Evolutionary conservation across 1,284 basidiomycete genomes (phyloP).

Genomic region (Cryptococcus sp.): DNA sequence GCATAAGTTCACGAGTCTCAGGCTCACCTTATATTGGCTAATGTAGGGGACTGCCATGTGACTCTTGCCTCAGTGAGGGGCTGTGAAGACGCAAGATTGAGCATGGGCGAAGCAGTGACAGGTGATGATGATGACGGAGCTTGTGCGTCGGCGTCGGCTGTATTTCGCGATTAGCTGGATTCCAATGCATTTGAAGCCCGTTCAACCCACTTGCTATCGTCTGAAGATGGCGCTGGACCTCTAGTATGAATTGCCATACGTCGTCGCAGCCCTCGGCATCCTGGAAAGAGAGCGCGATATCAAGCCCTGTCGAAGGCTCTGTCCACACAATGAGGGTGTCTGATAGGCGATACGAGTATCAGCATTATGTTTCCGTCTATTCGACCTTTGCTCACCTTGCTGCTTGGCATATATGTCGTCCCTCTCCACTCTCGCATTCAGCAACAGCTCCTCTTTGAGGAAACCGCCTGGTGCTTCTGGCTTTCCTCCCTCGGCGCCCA

Average conservation of each 20-base stretch:
- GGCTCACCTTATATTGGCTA: constrained; percentile 47
- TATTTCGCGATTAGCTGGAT: background rate
- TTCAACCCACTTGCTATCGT: constrained; percentile 35
- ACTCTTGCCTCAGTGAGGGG: constrained; percentile 11
- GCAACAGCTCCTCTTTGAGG: constrained; percentile 44
- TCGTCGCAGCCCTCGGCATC: constrained; percentile 94
- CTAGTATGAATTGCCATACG: constrained; percentile 95
- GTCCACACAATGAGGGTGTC: constrained; percentile 99
- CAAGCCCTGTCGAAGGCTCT: constrained; percentile 80
- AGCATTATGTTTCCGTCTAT: constrained; percentile 1
- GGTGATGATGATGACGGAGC: constrained; percentile 48
- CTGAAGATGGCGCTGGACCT: constrained; percentile 70
- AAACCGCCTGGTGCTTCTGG: constrained; percentile 47
- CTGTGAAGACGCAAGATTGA: constrained; percentile 20
- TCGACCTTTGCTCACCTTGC: constrained; percentile 65
- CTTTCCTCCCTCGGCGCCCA: constrained; percentile 56
- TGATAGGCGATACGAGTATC: constrained; percentile 40
- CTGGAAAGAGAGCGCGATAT: constrained; percentile 96
- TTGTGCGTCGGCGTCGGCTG: constrained; percentile 33
- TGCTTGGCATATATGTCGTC: constrained; percentile 89
- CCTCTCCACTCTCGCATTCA: constrained; percentile 49
- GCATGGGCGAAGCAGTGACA: constrained; percentile 34
- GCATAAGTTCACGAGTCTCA: background rate
- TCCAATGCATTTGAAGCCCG: background rate
- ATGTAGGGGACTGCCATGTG: constrained; percentile 41